Conservation (phyloP, 805 yeast species). For the Maudiozyma pseudohumilis region DNA sequence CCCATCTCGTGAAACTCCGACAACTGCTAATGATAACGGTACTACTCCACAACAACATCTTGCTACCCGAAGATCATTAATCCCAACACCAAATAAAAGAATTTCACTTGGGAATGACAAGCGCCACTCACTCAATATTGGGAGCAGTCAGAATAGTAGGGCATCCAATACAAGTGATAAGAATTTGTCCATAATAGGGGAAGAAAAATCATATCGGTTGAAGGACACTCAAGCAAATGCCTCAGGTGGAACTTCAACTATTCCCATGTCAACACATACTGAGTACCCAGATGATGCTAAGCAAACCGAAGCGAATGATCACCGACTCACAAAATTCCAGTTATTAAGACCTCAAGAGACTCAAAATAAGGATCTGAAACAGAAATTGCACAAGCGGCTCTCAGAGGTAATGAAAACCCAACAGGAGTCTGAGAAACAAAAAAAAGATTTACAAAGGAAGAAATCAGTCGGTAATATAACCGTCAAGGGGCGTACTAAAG, state of each 20-base stretch:
- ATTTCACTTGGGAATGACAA: neutral
- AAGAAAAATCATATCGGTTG: neutral
- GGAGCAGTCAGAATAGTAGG: neutral
- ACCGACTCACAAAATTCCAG: constrained; percentile 25
- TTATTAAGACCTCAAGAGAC: constrained; percentile 17
- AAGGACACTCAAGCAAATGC: neutral
- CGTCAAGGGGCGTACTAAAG: constrained; percentile 12
- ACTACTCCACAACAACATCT: neutral
- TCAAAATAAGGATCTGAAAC: constrained; percentile 21
- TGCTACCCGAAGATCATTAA: constrained; percentile 6
- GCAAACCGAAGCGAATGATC: constrained; percentile 7
- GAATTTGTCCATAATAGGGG: neutral
- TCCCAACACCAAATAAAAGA: constrained; percentile 5
- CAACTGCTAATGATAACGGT: neutral
- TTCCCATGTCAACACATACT: neutral
- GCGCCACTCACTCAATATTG: neutral
- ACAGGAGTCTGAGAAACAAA: constrained; percentile 21
- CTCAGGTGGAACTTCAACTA: neutral
- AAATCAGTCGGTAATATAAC: constrained; percentile 18
- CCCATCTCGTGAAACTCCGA: neutral
- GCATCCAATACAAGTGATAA: neutral
- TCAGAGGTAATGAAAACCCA: constrained; percentile 27
- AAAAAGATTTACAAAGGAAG: constrained; percentile 21
- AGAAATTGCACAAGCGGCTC: constrained; percentile 23
- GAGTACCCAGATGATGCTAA: neutral